Conservation (phyloP, 192 early-diverging fungal genomes). For the Coemansia sp. region DNA sequence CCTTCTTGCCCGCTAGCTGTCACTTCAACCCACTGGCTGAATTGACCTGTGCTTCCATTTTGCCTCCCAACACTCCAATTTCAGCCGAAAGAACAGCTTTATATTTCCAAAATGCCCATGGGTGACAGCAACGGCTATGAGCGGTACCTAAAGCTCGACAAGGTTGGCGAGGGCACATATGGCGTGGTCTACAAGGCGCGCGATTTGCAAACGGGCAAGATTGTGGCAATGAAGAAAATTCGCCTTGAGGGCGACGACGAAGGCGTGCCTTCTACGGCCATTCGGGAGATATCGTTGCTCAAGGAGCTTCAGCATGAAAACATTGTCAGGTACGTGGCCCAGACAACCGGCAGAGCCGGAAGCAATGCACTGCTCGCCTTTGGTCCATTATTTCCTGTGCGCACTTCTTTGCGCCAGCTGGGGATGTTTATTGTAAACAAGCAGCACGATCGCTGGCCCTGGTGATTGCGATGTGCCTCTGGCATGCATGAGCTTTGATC, state of each 20-base stretch:
- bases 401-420: too few species aligned
- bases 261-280: constrained; percentile 78
- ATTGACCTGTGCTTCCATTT: not conserved
- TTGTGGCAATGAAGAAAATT: constrained; percentile 78
- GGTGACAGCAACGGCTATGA: constrained; percentile 25
- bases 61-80: not conserved
- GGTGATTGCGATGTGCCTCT: not conserved
- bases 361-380: not conserved
- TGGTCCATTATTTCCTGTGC: too few species aligned
- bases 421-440: constrained; percentile 1
- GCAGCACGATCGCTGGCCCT: not conserved
- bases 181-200: constrained; percentile 77
- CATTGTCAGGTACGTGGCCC: constrained; percentile 67
- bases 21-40: not conserved
- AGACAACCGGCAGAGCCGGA: not conserved
- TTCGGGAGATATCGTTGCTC: constrained; percentile 82
- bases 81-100: not conserved
- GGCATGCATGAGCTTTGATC: not conserved
- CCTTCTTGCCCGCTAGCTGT: too few species aligned
- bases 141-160: constrained; percentile 68
- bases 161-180: constrained; percentile 82
- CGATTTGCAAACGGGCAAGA: constrained; percentile 49
- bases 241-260: constrained; percentile 63
- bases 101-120: constrained; percentile 17
- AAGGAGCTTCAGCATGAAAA: constrained; percentile 82